Conservation (phyloP, 805 yeast species). For the Yarrowia sp. region DNA sequence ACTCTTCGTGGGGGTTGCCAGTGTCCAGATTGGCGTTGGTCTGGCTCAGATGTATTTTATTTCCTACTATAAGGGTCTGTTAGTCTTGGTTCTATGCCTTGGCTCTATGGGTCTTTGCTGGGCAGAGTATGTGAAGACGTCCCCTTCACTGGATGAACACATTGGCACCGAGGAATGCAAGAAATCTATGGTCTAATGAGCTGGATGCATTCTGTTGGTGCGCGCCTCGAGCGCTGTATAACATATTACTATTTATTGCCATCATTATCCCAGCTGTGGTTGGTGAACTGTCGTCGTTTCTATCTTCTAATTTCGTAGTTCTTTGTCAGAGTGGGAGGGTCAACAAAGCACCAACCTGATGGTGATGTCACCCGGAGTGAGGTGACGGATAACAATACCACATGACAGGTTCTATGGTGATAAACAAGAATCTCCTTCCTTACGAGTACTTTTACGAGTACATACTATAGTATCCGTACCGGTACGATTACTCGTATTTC, state of each 20-base stretch:
- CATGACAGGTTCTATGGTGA: too few species aligned
- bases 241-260: constrained; percentile 9
- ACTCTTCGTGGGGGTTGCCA: constrained; percentile 1
- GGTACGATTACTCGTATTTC: too few species aligned
- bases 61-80: not conserved
- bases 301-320: not conserved
- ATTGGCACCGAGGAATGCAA: not conserved
- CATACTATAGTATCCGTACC: too few species aligned
- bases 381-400: too few species aligned
- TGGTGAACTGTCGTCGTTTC: too few species aligned
- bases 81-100: not conserved
- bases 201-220: not conserved
- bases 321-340: not conserved
- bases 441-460: too few species aligned
- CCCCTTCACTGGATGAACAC: not conserved
- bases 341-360: not conserved
- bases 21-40: constrained; percentile 3
- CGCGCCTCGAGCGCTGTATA: not conserved
- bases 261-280: not conserved
- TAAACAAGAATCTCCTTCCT: too few species aligned
- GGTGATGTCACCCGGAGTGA: too few species aligned
- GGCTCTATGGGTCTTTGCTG: constrained; percentile 5
- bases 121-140: constrained; percentile 6
- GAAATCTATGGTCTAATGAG: not conserved
- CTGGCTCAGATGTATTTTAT: constrained; percentile 5